Conservation (phyloP, 495 filamentous ascomycete genomes). For the Trichoderma asperelloides region DNA sequence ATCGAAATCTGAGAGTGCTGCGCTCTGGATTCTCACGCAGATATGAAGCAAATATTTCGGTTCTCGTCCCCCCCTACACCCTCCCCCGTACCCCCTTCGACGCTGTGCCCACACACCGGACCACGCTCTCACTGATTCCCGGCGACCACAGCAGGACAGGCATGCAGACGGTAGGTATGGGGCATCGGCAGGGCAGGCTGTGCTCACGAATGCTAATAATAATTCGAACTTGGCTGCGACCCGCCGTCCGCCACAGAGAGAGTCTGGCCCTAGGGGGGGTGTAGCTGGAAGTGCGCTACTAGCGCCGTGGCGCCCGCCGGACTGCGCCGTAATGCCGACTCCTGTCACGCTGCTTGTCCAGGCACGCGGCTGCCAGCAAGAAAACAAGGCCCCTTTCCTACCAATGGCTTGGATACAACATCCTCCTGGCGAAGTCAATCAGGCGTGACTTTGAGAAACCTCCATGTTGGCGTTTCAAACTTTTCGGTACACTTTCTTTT, state of each 20-base stretch:
- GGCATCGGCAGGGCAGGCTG: neutral
- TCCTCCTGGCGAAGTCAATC: neutral
- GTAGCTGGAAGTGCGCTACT: neutral
- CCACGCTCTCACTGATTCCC: too few species aligned
- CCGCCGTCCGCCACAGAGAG: neutral
- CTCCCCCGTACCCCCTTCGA: too few species aligned
- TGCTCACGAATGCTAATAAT: conserved; percentile 5
- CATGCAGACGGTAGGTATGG: neutral
- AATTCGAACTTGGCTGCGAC: neutral
- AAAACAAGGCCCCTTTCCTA: neutral
- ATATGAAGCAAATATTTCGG: too few species aligned
- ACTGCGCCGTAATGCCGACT: neutral
- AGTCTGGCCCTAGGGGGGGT: neutral
- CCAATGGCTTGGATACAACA: neutral
- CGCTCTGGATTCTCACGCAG: too few species aligned
- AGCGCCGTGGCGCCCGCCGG: neutral
- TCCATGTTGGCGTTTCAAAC: too few species aligned
- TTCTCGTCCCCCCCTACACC: too few species aligned
- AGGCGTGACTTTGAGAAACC: neutral
- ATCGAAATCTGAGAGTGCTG: too few species aligned
- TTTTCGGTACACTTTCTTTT: too few species aligned
- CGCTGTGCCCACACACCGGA: too few species aligned
- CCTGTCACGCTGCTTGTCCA: neutral
- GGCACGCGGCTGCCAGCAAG: neutral
- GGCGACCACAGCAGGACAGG: neutral